These are phyloP conservation scores for Cordyceps fumosorosea DNA, from an alignment of 2,329 filamentous ascomycete genomes.

Conservation along the genomic window DNA sequence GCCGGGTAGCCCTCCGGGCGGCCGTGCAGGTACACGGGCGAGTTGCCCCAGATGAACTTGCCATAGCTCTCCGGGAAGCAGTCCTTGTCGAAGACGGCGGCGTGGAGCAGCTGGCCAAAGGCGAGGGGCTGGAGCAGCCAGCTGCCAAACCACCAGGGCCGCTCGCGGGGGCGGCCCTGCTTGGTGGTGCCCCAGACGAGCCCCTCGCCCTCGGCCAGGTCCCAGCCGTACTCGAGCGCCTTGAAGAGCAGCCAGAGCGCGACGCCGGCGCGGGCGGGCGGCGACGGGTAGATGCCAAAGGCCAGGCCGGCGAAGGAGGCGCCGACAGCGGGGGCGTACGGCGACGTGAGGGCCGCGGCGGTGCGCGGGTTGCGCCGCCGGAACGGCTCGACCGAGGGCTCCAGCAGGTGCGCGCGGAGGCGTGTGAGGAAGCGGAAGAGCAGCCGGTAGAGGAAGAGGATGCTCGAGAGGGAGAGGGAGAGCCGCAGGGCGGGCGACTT, in stretches of 20 bases:
- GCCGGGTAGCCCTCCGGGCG: slow-evolving; percentile 63
- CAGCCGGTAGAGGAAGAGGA: slow-evolving; percentile 81
- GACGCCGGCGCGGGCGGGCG: slow-evolving; percentile 65
- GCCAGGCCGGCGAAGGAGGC: slow-evolving; percentile 81
- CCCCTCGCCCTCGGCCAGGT: slow-evolving; percentile 68
- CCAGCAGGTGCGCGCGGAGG: slow-evolving; percentile 70
- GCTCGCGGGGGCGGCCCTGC: slow-evolving; percentile 45
- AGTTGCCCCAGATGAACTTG: slow-evolving; percentile 59
- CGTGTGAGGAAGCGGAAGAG: slow-evolving; percentile 85
- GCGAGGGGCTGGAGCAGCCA: slow-evolving; percentile 75
- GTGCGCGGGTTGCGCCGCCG: slow-evolving; percentile 74
- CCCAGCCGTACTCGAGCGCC: slow-evolving; percentile 81
- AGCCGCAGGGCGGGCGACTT: slow-evolving; percentile 67
- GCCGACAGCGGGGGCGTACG: slow-evolving; percentile 81
- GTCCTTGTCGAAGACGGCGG: slow-evolving; percentile 70
- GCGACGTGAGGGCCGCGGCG: slow-evolving; percentile 68
- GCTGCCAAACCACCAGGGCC: slow-evolving; percentile 78
- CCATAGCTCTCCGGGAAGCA: slow-evolving; percentile 48
- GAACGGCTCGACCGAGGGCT: slow-evolving; percentile 74
- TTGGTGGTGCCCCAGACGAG: slow-evolving; percentile 56
- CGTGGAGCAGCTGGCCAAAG: slow-evolving; percentile 69
- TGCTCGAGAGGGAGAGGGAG: slow-evolving; percentile 74
- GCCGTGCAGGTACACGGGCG: slow-evolving; percentile 70
- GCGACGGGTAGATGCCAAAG: slow-evolving; percentile 64
- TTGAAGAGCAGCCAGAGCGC: slow-evolving; percentile 77